Evolutionary conservation across 1,284 basidiomycete genomes (phyloP).

Genomic region (Irpex sp.): DNA sequence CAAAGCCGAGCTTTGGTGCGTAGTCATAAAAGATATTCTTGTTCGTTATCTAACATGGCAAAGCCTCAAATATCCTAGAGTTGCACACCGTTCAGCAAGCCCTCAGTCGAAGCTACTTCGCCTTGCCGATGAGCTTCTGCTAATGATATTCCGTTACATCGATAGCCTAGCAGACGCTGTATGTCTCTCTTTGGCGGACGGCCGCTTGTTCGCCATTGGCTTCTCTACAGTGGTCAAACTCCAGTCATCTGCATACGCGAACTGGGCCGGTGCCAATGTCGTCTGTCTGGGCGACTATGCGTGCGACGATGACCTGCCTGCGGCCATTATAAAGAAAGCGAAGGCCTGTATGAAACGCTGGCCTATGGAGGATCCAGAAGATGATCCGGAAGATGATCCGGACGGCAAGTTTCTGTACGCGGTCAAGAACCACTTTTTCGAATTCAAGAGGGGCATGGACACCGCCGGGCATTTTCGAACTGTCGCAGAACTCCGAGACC

Average conservation of each 20-base stretch:
- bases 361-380: neutral
- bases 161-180: neutral
- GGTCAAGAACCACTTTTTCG: neutral
- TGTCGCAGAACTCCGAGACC: neutral
- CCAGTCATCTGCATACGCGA: neutral
- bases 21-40: neutral
- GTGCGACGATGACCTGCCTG: neutral
- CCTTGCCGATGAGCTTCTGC: neutral
- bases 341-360: neutral
- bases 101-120: neutral
- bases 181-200: neutral
- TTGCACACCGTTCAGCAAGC: neutral
- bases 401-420: neutral
- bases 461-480: neutral
- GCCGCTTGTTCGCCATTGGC: neutral
- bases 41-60: neutral
- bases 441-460: neutral
- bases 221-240: neutral
- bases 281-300: slow-evolving; percentile 1
- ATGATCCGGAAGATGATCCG: neutral
- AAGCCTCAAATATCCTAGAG: neutral
- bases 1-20: neutral
- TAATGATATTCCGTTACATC: neutral
- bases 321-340: neutral
- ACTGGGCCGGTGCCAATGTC: neutral